Conservation (phyloP, 148 eudicot species). For the Rhododendron simsii region DNA sequence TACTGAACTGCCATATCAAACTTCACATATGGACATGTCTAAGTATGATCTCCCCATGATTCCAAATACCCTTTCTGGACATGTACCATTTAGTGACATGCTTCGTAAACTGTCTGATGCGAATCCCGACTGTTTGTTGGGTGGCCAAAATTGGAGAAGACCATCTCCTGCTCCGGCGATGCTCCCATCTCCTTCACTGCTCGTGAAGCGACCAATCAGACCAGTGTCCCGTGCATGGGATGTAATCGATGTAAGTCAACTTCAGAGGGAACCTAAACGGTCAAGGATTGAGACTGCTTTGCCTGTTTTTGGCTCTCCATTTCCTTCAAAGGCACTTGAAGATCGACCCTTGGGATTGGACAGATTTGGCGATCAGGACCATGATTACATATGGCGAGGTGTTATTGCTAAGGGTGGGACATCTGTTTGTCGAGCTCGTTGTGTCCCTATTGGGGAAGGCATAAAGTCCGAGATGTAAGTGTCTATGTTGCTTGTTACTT, state of each 20-base stretch:
- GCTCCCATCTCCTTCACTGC: conserved; percentile 46
- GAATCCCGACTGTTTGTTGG: conserved; percentile 29
- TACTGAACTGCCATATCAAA: conserved; percentile 39
- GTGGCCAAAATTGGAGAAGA: conserved; percentile 55
- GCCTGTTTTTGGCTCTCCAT: conserved; percentile 26
- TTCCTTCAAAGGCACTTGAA: conserved; percentile 22
- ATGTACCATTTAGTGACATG: conserved; percentile 30
- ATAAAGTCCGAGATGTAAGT: conserved; percentile 74
- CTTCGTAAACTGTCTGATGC: conserved; percentile 32
- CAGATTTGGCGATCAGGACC: conserved; percentile 24
- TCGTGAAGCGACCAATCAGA: conserved; percentile 31
- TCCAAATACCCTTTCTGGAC: conserved; percentile 35
- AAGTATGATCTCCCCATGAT: conserved; percentile 20
- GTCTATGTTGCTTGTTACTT: conserved; percentile 6
- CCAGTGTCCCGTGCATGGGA: conserved; percentile 60
- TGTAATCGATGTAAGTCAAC: conserved; percentile 58
- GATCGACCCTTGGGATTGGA: conserved; percentile 21
- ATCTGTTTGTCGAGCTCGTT: conserved; percentile 83
- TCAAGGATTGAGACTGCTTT: conserved; percentile 46
- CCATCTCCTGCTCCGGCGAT: conserved; percentile 50
- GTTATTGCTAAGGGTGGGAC: conserved; percentile 87
- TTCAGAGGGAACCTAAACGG: conserved; percentile 51
- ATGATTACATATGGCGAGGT: conserved; percentile 79
- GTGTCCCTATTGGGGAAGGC: conserved; percentile 72
- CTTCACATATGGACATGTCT: conserved; percentile 37